phyloP scores from a whole-genome alignment of 345 rosid species.

The Turnera subulata region DNA sequence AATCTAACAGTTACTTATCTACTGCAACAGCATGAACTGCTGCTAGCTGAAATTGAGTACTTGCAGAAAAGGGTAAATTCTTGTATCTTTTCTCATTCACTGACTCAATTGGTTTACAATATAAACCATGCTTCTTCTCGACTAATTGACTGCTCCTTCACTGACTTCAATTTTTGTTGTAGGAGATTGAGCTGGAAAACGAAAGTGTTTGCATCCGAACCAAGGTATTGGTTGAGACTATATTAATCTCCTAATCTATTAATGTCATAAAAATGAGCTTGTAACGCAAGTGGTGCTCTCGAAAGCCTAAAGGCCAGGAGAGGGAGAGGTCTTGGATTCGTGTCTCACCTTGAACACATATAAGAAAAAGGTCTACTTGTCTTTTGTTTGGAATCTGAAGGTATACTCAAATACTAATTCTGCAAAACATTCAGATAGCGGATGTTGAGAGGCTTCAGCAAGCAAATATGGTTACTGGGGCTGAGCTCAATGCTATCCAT shows the following conservation, averaged over 20 bases:
- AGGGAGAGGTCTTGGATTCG: too few species aligned
- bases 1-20: constrained; percentile 1
- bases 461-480: constrained; percentile 64
- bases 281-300: too few species aligned
- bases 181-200: constrained; percentile 93
- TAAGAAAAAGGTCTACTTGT: too few species aligned
- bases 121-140: neutral
- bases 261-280: too few species aligned
- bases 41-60: constrained; percentile 89
- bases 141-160: neutral
- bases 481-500: constrained; percentile 72
- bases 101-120: too few species aligned
- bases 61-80: constrained; percentile 74
- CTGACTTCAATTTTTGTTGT: neutral
- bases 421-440: constrained; percentile 51
- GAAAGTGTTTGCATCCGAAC: constrained; percentile 75
- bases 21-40: constrained; percentile 76
- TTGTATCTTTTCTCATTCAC: neutral
- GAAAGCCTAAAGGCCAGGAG: too few species aligned
- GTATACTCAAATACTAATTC: neutral
- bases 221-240: constrained; percentile 48
- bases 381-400: too few species aligned
- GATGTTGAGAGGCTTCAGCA: constrained; percentile 84
- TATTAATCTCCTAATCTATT: too few species aligned
- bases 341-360: too few species aligned